phyloP scores from a whole-genome alignment of 148 eudicot genomes.

The Rheum nobile region DNA sequence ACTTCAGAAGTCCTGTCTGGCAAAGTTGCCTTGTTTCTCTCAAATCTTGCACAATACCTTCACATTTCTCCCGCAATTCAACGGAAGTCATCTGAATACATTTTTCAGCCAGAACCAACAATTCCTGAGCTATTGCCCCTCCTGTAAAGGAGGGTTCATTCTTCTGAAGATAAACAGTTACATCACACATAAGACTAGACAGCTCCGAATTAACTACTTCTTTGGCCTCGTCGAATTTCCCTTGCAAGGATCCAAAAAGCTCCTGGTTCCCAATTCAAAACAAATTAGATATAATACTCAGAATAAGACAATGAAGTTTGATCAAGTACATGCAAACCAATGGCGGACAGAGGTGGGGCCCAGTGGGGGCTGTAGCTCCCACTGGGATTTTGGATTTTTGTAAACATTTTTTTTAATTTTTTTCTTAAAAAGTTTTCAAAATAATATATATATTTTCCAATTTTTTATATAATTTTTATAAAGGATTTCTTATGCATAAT shows the following conservation, averaged over 20 bases:
- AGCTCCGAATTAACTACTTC: slow-evolving; percentile 43
- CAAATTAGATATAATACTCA: neutral
- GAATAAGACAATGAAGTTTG: neutral
- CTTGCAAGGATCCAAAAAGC: slow-evolving; percentile 41
- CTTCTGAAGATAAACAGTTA: slow-evolving; percentile 27
- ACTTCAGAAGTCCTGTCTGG: slow-evolving; percentile 34
- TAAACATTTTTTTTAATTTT: too few relatives aligned
- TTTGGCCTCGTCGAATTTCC: slow-evolving; percentile 56
- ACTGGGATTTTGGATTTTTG: too few relatives aligned
- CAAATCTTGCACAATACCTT: slow-evolving; percentile 45
- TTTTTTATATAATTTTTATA: too few relatives aligned
- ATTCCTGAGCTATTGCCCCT: slow-evolving; percentile 32
- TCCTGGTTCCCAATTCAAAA: slow-evolving; percentile 25
- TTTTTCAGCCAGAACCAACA: slow-evolving; percentile 29
- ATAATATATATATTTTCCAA: too few relatives aligned
- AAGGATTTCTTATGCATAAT: too few relatives aligned
- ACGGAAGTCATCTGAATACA: slow-evolving; percentile 33
- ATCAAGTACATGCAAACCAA: neutral
- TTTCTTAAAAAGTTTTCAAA: too few relatives aligned
- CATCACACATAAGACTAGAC: slow-evolving; percentile 31
- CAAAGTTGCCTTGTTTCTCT: slow-evolving; percentile 41
- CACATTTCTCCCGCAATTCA: slow-evolving; percentile 45
- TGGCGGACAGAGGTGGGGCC: too few relatives aligned
- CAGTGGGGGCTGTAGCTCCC: too few relatives aligned
- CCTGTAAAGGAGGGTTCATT: slow-evolving; percentile 21